These are phyloP conservation scores for Stachybotrys chlorohalonatus DNA, from an alignment of 2,329 filamentous ascomycete species.

Conservation along the genomic window DNA sequence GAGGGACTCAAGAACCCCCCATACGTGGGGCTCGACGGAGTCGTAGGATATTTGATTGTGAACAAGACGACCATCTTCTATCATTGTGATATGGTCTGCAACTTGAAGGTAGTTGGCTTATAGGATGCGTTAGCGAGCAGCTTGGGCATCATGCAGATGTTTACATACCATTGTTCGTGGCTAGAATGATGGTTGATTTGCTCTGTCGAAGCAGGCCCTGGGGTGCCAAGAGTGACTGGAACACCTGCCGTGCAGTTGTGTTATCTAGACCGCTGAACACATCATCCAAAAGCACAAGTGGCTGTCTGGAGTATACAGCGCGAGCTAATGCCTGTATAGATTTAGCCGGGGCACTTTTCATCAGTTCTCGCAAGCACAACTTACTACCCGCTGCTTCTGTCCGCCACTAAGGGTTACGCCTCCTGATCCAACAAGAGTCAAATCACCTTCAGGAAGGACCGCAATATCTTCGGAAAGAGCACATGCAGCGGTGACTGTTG, in stretches of 20 bases:
- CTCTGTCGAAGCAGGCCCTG: constrained; percentile 29
- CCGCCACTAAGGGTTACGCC: constrained; percentile 34
- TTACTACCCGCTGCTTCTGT: constrained; percentile 31
- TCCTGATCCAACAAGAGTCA: constrained; percentile 28
- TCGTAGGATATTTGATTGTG: constrained; percentile 14
- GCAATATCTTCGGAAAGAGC: constrained; percentile 24
- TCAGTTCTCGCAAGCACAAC: constrained; percentile 3
- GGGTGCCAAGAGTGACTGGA: constrained; percentile 28
- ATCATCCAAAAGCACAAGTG: constrained; percentile 36
- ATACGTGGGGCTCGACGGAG: constrained; percentile 7
- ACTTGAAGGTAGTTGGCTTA: constrained; percentile 13
- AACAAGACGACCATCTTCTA: constrained; percentile 10
- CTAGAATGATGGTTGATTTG: constrained; percentile 31
- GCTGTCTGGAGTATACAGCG: constrained; percentile 30
- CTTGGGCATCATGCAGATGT: background rate
- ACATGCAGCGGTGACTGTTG: constrained; percentile 20
- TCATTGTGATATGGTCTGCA: constrained; percentile 15
- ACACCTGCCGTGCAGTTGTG: constrained; percentile 31
- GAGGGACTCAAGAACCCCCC: constrained; percentile 6
- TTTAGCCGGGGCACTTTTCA: background rate
- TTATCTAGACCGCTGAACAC: constrained; percentile 35
- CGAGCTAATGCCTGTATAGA: constrained; percentile 29
- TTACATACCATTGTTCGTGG: constrained; percentile 26
- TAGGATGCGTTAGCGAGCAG: background rate
- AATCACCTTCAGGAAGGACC: constrained; percentile 19